Percentiles rank a stretch among this genome's conserved stretches.
phyloP scores from a whole-genome alignment of 2,329 filamentous ascomycete species.

The Salinomyces thailandicus region DNA sequence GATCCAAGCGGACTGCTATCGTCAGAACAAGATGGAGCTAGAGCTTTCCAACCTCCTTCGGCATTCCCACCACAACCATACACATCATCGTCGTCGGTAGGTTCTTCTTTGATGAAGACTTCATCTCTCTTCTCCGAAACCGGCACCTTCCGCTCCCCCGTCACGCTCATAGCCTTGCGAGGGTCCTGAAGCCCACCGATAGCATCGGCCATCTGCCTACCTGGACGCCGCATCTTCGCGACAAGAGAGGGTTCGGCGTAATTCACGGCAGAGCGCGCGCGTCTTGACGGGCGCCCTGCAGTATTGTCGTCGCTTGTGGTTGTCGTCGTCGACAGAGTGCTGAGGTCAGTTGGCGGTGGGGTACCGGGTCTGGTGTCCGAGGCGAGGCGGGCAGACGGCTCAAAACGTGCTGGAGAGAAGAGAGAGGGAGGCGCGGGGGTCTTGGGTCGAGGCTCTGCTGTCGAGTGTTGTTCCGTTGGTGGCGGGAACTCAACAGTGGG shows the following conservation, averaged over 20 bases:
- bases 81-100: constrained; percentile 17
- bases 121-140: constrained; percentile 2
- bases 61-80: too few species aligned
- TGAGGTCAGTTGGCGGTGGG: constrained; percentile 33
- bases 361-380: constrained; percentile 25
- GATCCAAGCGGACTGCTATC: constrained; percentile 12
- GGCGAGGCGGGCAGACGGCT: constrained; percentile 26
- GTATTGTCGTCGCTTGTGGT: constrained; percentile 10
- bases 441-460: constrained; percentile 13
- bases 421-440: constrained; percentile 22
- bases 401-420: constrained; percentile 36
- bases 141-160: constrained; percentile 8
- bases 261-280: constrained; percentile 37
- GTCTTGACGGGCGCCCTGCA: constrained; percentile 30
- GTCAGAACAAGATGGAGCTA: constrained; percentile 4
- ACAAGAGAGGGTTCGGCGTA: constrained; percentile 40
- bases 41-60: constrained; percentile 13
- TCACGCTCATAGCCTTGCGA: constrained; percentile 18
- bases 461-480: constrained; percentile 6
- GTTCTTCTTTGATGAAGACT: constrained; percentile 21
- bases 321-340: constrained; percentile 22
- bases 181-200: constrained; percentile 26
- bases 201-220: constrained; percentile 38
- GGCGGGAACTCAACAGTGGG: constrained; percentile 16
- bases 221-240: constrained; percentile 40